These are phyloP conservation scores for Glonium stellatum DNA, from an alignment of 495 filamentous ascomycete genomes.

Conservation along the genomic window DNA sequence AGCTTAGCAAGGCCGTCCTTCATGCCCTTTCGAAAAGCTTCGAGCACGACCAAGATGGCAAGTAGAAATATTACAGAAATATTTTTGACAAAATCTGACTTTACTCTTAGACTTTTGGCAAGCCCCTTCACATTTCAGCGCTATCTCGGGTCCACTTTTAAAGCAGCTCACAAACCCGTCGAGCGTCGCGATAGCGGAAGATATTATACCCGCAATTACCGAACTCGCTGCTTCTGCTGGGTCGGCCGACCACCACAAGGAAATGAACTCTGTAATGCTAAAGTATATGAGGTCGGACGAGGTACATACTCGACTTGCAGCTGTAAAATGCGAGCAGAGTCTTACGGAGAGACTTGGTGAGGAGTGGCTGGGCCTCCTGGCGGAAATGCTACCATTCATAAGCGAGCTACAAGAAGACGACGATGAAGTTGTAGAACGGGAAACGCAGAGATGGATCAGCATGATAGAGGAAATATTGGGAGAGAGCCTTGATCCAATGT, in stretches of 20 bases:
- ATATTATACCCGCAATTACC: slow-evolving; percentile 53
- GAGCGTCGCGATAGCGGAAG: slow-evolving; percentile 34
- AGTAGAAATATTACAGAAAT: slow-evolving; percentile 32
- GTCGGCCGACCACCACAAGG: slow-evolving; percentile 81
- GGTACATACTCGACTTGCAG: slow-evolving; percentile 61
- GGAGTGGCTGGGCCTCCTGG: slow-evolving; percentile 82
- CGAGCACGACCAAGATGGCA: slow-evolving; percentile 68
- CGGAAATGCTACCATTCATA: slow-evolving; percentile 92
- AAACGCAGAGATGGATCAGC: slow-evolving; percentile 79
- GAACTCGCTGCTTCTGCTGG: slow-evolving; percentile 67
- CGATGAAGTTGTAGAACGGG: slow-evolving; percentile 81
- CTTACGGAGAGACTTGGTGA: slow-evolving; percentile 75
- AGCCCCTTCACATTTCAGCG: slow-evolving; percentile 72
- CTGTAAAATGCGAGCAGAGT: slow-evolving; percentile 67
- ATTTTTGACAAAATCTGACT: slow-evolving; percentile 9
- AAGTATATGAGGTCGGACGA: slow-evolving; percentile 65
- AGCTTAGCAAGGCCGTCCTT: slow-evolving; percentile 54
- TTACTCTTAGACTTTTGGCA: slow-evolving; percentile 70
- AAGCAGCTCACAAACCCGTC: slow-evolving; percentile 54
- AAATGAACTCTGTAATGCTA: slow-evolving; percentile 69
- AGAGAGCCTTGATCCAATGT: slow-evolving; percentile 61
- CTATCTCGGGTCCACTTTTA: slow-evolving; percentile 60
- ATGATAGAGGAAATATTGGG: slow-evolving; percentile 80
- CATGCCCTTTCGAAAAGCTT: slow-evolving; percentile 66
- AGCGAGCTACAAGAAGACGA: slow-evolving; percentile 94